phyloP scores from a whole-genome alignment of 768 basidiomycete species.

The Butyriboletus loyo region DNA sequence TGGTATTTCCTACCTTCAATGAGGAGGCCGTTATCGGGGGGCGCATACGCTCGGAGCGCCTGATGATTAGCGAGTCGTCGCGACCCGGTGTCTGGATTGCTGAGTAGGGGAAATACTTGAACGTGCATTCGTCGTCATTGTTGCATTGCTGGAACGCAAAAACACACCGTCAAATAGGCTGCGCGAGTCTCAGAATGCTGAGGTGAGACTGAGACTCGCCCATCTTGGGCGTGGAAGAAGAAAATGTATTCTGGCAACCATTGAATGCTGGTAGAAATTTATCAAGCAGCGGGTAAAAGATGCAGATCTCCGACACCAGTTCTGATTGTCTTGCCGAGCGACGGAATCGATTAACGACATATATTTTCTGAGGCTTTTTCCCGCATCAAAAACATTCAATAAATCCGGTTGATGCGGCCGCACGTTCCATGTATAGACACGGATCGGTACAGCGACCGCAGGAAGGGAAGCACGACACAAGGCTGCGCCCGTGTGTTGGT shows the following conservation, averaged over 20 bases:
- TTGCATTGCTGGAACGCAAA: background rate
- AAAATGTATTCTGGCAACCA: no score
- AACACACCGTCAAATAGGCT: background rate
- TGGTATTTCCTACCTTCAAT: background rate
- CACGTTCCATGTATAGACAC: background rate
- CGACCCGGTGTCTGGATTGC: background rate
- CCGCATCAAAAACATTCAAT: background rate
- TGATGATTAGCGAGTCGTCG: background rate
- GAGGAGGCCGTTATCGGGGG: background rate
- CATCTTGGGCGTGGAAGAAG: background rate
- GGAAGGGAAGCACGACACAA: no score
- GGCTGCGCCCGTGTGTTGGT: no score
- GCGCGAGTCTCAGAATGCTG: background rate
- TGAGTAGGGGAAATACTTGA: background rate
- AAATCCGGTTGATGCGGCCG: background rate
- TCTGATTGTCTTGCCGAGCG: background rate
- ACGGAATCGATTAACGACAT: background rate
- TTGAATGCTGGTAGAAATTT: no score
- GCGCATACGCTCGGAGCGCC: background rate
- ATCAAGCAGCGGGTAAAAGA: background rate
- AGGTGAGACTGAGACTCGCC: background rate
- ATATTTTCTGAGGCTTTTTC: no score
- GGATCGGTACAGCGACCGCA: no score
- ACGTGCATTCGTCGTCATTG: background rate
- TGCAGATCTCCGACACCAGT: background rate